Evolutionary conservation across 345 rosid species (phyloP).

Genomic region (Lumnitzera littorea): DNA sequence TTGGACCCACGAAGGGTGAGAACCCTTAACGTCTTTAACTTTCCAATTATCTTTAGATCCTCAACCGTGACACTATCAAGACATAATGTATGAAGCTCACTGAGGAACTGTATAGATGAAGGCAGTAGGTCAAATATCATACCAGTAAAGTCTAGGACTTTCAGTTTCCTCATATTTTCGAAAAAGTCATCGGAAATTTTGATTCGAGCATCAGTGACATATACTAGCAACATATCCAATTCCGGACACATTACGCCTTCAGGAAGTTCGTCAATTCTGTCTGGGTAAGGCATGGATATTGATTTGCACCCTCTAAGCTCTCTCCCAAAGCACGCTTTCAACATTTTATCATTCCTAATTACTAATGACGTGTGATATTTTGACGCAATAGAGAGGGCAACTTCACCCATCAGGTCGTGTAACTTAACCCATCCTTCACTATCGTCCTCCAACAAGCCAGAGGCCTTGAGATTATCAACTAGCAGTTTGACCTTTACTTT

Average conservation of each 20-base stretch:
- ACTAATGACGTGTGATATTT: slow-evolving; percentile 3
- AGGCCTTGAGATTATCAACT: slow-evolving; percentile 17
- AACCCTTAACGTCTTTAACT: slow-evolving; percentile 10
- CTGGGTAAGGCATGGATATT: background rate
- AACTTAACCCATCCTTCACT: background rate
- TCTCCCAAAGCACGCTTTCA: background rate
- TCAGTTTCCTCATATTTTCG: slow-evolving; percentile 10
- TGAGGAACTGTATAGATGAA: background rate
- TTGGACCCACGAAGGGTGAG: background rate
- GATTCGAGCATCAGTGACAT: rapidly evolving
- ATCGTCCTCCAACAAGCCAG: slow-evolving; percentile 13
- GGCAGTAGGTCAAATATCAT: background rate
- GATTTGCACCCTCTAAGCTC: background rate
- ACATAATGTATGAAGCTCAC: slow-evolving; percentile 13
- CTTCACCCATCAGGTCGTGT: slow-evolving; percentile 18
- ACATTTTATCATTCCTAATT: background rate
- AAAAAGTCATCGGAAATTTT: slow-evolving; percentile 9
- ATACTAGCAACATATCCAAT: background rate
- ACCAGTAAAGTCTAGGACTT: slow-evolving; percentile 9
- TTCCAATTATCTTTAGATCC: slow-evolving; percentile 5
- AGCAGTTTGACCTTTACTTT: slow-evolving; percentile 6
- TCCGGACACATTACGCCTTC: slow-evolving; percentile 9
- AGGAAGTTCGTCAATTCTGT: background rate
- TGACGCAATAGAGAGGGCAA: slow-evolving; percentile 13
- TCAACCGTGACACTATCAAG: slow-evolving; percentile 4